A percentile compares a stretch with the other conserved stretches of the same genome.
These are phyloP conservation scores for Rheum nobile DNA, from an alignment of 148 eudicot genomes.

Conservation along the genomic window DNA sequence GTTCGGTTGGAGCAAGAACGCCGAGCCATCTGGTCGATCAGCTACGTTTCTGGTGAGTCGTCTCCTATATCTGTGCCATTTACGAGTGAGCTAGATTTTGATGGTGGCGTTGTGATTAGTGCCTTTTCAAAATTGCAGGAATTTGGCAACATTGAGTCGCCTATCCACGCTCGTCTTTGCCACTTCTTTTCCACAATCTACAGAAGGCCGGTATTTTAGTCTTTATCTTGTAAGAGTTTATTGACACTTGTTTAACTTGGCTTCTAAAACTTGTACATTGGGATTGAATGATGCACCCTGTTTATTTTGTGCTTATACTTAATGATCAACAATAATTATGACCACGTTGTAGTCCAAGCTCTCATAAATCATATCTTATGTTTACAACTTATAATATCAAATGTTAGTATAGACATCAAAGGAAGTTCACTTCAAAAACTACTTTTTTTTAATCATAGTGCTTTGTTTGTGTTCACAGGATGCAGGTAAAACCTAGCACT, in stretches of 20 bases:
- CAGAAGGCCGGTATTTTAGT: constrained; percentile 30
- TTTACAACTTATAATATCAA: too few species aligned
- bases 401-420: not conserved
- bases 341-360: too few species aligned
- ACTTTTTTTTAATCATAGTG: not conserved
- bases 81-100: not conserved
- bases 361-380: too few species aligned
- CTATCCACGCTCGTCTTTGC: constrained; percentile 64
- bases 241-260: not conserved
- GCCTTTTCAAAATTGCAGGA: constrained; percentile 34
- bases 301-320: too few species aligned
- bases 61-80: not conserved
- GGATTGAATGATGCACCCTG: too few species aligned
- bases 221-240: not conserved
- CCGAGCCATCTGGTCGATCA: constrained; percentile 53
- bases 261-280: too few species aligned
- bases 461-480: constrained; percentile 32
- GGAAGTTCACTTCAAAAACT: not conserved
- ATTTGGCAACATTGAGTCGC: constrained; percentile 83
- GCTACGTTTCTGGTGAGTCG: constrained; percentile 68
- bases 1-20: constrained; percentile 86
- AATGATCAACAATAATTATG: too few species aligned
- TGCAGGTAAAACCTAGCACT: constrained; percentile 60
- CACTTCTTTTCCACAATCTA: constrained; percentile 67
- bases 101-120: not conserved